Conservation (phyloP, 2,329 filamentous ascomycete genomes). For the Epichloe bromicola region DNA sequence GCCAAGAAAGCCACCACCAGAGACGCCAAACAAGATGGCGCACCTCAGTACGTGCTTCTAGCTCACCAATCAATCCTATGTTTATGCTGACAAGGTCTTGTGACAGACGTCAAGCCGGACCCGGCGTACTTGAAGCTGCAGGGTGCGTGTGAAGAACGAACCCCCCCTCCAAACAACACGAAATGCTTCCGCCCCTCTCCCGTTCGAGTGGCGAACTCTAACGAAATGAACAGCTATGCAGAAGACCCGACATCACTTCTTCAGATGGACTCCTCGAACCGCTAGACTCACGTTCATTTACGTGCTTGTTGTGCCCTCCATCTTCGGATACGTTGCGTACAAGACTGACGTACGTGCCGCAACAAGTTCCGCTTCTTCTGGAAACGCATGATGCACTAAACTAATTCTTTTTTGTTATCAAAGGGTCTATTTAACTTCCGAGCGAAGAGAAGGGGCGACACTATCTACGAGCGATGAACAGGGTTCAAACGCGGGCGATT, state of each 20-base stretch:
- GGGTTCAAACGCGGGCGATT: constrained; percentile 6
- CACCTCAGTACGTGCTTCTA: constrained; percentile 21
- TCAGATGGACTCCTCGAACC: constrained; percentile 81
- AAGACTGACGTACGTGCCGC: constrained; percentile 67
- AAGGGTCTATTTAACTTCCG: constrained; percentile 80
- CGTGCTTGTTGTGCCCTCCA: constrained; percentile 55
- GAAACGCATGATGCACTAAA: neutral
- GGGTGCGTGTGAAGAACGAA: constrained; percentile 17
- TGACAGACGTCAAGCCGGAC: constrained; percentile 27
- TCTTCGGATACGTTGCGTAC: constrained; percentile 61
- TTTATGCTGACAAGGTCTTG: constrained; percentile 14
- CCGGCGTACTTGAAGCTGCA: constrained; percentile 28
- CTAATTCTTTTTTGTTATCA: constrained; percentile 10
- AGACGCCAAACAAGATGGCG: constrained; percentile 23
- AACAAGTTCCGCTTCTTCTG: neutral
- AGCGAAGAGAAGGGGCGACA: constrained; percentile 79
- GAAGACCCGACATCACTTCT: constrained; percentile 81
- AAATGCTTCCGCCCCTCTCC: neutral
- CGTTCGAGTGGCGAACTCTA: constrained; percentile 8
- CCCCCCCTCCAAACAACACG: neutral
- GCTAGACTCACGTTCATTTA: constrained; percentile 71
- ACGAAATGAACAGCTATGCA: constrained; percentile 53
- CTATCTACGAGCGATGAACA: constrained; percentile 62
- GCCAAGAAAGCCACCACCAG: constrained; percentile 9
- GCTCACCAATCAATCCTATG: neutral